Evolutionary conservation across 1,284 basidiomycete genomes (phyloP), one percentile per base, ranked within the genome.

Genomic region (Ustilago bromivora): DNA sequence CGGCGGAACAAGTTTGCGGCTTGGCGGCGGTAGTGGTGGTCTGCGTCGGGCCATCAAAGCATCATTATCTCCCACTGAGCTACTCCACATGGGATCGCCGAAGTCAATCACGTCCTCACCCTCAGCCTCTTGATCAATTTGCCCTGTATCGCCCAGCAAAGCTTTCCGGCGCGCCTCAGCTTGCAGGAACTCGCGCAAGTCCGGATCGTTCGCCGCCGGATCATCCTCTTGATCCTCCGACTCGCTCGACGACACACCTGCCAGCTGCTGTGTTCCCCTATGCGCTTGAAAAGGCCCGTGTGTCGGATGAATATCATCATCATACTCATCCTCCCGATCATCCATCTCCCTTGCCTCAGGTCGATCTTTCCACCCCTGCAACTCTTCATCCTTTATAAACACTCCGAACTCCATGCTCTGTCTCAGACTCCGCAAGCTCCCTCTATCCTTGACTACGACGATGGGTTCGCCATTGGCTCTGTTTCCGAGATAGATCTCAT

Each of bases 401-500:
- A 69, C 70, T 36, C 82, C 84, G 52, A 85, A 82, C 32, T 73
- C 62, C 61, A 83, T 65, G 40, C 65, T 74, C 34, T 74, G 57
- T 13, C 58, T 32, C 17, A 85, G 59, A 36, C 67, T 65, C 7
- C 82, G 65, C 36, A 85, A 49, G 31, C 69, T 78, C 17, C 84
- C 84, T 17, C 83, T 60, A 60, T 85, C 83, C 32, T 76, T 76
- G 59, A 85, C 66, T 13, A 85, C 56, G 12, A 77, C 71, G 17
- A 81, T 68, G 32, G 73, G 67, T 34, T 82, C 77, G 35, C 79
- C 74, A 43, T 78, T 71, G 7, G 63, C 61, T 1, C 69, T 54
- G n/a, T 76, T 69, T 15, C 83, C 82, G n/a, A 84, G 77, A 43
- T 82, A 78, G n/a, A 85, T 81, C 66, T 85, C 84, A 59, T 84